Evolutionary conservation across 2,329 filamentous ascomycete species (phyloP).

Genomic region (Chaetomium olivaceum): DNA sequence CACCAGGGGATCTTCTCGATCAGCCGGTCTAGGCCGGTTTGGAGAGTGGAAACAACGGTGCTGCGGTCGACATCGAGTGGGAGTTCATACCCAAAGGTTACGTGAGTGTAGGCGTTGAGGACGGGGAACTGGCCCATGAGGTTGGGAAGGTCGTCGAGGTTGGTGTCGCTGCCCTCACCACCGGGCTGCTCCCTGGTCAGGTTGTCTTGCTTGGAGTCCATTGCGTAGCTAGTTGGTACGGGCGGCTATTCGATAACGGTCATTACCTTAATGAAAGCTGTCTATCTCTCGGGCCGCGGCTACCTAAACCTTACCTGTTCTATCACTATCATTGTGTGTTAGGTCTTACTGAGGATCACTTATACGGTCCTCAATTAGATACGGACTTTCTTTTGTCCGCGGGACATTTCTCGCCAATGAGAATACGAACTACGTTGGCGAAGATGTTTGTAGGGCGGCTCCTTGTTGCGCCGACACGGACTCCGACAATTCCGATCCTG

Average conservation of each 20-base stretch:
- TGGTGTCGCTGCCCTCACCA: background rate
- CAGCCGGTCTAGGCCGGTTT: background rate
- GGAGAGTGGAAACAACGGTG: background rate
- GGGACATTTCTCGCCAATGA: background rate
- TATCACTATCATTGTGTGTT: background rate
- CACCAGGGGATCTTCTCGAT: background rate
- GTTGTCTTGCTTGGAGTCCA: background rate
- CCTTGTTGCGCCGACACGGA: background rate
- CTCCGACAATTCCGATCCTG: constrained; percentile 2
- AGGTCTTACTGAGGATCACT: background rate
- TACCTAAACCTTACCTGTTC: background rate
- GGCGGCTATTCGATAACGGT: background rate
- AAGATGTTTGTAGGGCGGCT: background rate
- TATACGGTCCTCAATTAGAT: background rate
- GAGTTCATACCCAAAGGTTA: constrained; percentile 25
- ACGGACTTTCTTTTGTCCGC: constrained; percentile 3
- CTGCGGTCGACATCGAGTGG: background rate
- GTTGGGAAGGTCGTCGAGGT: background rate
- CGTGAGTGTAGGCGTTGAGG: constrained; percentile 6
- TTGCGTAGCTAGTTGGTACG: no score
- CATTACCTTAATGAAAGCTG: background rate
- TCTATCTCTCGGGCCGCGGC: background rate
- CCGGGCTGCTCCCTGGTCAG: background rate
- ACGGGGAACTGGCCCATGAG: constrained; percentile 17
- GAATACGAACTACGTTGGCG: background rate